Evolutionary conservation across 495 filamentous ascomycete species (phyloP).

Genomic region (Parachaetomium inaequale): DNA sequence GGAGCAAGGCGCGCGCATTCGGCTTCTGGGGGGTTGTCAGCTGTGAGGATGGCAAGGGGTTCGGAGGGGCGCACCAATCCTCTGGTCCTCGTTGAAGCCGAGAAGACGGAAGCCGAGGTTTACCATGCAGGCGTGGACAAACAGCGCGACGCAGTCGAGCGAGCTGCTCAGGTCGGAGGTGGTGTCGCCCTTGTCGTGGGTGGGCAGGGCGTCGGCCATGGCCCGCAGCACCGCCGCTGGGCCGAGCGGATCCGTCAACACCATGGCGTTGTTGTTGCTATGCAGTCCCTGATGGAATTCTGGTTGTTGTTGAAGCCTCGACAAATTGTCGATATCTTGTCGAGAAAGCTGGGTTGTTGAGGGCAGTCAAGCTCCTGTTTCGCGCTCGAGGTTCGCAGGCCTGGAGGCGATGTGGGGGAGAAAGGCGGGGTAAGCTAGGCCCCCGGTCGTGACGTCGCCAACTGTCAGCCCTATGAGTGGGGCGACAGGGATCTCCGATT

Average conservation of each 20-base stretch:
- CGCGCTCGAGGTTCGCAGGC: too few relatives aligned
- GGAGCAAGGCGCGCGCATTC: constrained; percentile 44
- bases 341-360: neutral
- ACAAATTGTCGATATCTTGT: neutral
- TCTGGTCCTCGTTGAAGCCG: constrained; percentile 76
- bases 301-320: neutral
- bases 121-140: constrained; percentile 78
- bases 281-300: neutral
- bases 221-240: constrained; percentile 44
- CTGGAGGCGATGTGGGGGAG: neutral
- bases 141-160: constrained; percentile 81
- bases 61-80: constrained; percentile 49
- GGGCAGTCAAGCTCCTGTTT: neutral
- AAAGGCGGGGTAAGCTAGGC: neutral
- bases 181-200: constrained; percentile 48
- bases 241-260: constrained; percentile 34
- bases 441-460: neutral
- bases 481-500: neutral
- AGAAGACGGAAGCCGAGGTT: constrained; percentile 77
- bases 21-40: constrained; percentile 28
- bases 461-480: neutral
- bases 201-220: constrained; percentile 58
- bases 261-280: constrained; percentile 16
- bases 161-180: constrained; percentile 65
- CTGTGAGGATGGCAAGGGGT: neutral